Percentiles rank a stretch among this genome's conserved stretches.
These are phyloP conservation scores for Dacryopinax primogenitus DNA, from an alignment of 768 basidiomycete species.

Conservation along the genomic window DNA sequence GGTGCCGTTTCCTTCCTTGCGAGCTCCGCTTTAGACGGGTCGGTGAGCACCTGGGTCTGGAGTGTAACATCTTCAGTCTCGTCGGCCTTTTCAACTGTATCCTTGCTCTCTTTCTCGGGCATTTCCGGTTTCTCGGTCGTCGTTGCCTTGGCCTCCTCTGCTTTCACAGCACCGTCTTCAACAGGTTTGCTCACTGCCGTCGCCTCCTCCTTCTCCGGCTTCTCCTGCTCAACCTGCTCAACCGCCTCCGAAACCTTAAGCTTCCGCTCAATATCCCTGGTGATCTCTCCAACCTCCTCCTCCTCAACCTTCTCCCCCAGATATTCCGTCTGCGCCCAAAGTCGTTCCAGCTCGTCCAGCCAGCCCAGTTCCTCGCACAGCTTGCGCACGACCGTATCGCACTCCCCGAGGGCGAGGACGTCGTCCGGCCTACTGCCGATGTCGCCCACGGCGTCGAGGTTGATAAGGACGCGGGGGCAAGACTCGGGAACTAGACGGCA, in stretches of 20 bases:
- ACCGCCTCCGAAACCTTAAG: slow-evolving; percentile 16
- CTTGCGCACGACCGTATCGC: slow-evolving; percentile 51
- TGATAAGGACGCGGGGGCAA: slow-evolving; percentile 80
- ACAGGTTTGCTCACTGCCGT: slow-evolving; percentile 18
- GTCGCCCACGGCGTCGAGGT: slow-evolving; percentile 67
- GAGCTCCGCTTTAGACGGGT: not conserved
- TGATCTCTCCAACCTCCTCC: not conserved
- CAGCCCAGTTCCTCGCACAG: slow-evolving; percentile 62
- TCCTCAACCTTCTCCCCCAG: slow-evolving; percentile 12
- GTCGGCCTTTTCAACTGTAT: slow-evolving; percentile 28
- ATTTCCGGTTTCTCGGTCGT: slow-evolving; percentile 10
- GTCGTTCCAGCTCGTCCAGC: slow-evolving; percentile 44
- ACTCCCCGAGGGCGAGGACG: slow-evolving; percentile 52
- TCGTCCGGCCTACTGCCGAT: slow-evolving; percentile 44
- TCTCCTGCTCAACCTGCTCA: slow-evolving; percentile 17
- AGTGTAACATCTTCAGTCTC: too few species aligned
- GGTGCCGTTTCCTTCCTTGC: not conserved
- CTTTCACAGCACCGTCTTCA: not conserved
- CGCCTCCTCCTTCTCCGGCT: slow-evolving; percentile 15
- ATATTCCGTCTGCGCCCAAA: slow-evolving; percentile 42
- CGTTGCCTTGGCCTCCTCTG: slow-evolving; percentile 7
- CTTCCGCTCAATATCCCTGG: not conserved
- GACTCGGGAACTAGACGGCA: slow-evolving; percentile 38
- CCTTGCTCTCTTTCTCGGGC: slow-evolving; percentile 27
- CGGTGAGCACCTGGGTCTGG: not conserved